phyloP scores from a whole-genome alignment of 2,329 filamentous ascomycete genomes.

The Fusarium verticillioides region DNA sequence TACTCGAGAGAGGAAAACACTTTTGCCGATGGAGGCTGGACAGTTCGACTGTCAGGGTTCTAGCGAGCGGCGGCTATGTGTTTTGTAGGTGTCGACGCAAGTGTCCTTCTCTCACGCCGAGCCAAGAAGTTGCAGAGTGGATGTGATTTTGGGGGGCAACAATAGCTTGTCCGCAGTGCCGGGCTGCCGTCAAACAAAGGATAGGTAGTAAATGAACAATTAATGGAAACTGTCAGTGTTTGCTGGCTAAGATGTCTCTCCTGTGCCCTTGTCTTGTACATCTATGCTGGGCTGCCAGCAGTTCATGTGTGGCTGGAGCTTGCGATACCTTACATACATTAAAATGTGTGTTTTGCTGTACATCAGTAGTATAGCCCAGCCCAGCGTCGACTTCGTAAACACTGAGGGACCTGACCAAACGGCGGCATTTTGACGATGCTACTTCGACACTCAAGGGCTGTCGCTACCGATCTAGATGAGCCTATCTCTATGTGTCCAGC shows the following conservation, averaged over 20 bases:
- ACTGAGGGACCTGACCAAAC: slow-evolving; percentile 22
- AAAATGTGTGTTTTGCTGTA: not conserved
- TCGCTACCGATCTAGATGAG: slow-evolving; percentile 22
- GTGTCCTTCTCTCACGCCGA: slow-evolving; percentile 14
- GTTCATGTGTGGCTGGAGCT: slow-evolving; percentile 14
- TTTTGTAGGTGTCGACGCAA: slow-evolving; percentile 30
- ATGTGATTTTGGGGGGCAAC: slow-evolving; percentile 30
- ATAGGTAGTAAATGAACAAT: not conserved
- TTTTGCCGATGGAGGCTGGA: slow-evolving; percentile 10
- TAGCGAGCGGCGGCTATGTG: slow-evolving; percentile 30
- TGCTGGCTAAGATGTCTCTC: slow-evolving; percentile 27
- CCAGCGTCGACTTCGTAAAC: not conserved
- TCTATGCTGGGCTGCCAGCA: not conserved
- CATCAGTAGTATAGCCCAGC: not conserved
- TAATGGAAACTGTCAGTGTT: not conserved
- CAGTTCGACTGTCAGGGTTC: slow-evolving; percentile 1
- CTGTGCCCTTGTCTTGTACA: slow-evolving; percentile 11
- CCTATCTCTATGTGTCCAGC: not conserved
- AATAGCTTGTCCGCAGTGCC: slow-evolving; percentile 38
- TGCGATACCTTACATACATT: not conserved
- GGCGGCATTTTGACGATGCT: slow-evolving; percentile 12
- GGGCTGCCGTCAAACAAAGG: slow-evolving; percentile 23
- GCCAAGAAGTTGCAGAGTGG: slow-evolving; percentile 31
- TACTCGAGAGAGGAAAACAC: not conserved
- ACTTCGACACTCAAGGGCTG: slow-evolving; percentile 6